These are phyloP conservation scores for Fusarium brachygibbosum DNA, from an alignment of 2,329 filamentous ascomycete genomes.

Conservation along the genomic window DNA sequence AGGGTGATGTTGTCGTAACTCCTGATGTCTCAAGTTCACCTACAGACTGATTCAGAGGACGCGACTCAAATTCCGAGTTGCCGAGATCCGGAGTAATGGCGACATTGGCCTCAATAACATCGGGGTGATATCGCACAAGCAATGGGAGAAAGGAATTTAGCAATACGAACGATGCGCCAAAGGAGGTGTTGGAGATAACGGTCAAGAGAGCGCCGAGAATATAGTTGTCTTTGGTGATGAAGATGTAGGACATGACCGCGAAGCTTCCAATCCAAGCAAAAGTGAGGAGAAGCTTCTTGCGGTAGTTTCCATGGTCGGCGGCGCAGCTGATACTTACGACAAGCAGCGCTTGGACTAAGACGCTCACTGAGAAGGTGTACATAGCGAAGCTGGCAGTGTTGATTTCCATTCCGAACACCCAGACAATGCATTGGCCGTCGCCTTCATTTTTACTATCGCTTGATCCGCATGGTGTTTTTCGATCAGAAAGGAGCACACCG, in stretches of 20 bases:
- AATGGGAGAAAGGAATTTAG: slow-evolving; percentile 95
- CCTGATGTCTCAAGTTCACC: slow-evolving; percentile 50
- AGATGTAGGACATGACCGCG: slow-evolving; percentile 89
- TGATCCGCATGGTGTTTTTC: slow-evolving; percentile 78
- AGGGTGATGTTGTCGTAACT: slow-evolving; percentile 61
- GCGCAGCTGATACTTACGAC: slow-evolving; percentile 97
- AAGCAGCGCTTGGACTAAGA: slow-evolving; percentile 87
- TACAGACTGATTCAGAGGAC: slow-evolving; percentile 53
- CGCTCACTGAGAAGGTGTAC: slow-evolving; percentile 97
- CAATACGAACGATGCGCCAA: slow-evolving; percentile 94
- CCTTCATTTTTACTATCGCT: slow-evolving; percentile 67
- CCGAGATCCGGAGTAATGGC: slow-evolving; percentile 51
- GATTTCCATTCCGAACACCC: slow-evolving; percentile 84
- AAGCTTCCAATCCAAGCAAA: slow-evolving; percentile 87
- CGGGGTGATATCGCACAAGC: slow-evolving; percentile 86
- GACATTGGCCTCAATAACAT: slow-evolving; percentile 53
- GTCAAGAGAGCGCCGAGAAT: slow-evolving; percentile 85
- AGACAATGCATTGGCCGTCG: slow-evolving; percentile 82
- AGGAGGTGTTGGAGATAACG: slow-evolving; percentile 92
- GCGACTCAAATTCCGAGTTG: slow-evolving; percentile 53
- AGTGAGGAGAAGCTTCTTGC: slow-evolving; percentile 86
- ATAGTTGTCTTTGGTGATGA: slow-evolving; percentile 80
- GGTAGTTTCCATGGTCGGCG: slow-evolving; percentile 92
- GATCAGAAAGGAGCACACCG: slow-evolving; percentile 86
- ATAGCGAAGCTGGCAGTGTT: slow-evolving; percentile 98